Base-by-base conservation (phyloP, 2,329 filamentous ascomycete species). In the Parastagonospora avenae region DNA sequence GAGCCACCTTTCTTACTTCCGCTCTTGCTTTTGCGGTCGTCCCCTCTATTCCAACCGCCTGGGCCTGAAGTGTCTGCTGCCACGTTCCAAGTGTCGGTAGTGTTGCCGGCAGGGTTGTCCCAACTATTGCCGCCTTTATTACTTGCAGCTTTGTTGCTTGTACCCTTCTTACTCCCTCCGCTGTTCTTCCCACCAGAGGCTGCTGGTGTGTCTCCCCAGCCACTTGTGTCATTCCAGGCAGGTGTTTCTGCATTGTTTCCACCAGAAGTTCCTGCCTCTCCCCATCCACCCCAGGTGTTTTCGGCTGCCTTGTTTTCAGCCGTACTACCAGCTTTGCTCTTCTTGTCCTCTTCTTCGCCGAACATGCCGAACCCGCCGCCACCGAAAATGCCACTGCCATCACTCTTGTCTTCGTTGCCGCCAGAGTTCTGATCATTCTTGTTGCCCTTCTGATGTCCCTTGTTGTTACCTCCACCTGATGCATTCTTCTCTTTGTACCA, bases 401-500 rank as follows among this genome's bases (percentile, higher is more conserved):
- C 37, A 42, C 31, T 35, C 10, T 27, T 39, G 28, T 46, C n/a
- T 11, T 15, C 40, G 31, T n/a, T 33, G 4, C 16, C 33, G 6
- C 35, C 30, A 1, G 14, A 15, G 14, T 33, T 50, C 52, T 15
- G 44, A 31, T 42, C 48, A n/a, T 59, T 49, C n/a, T 48, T 36
- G 14, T 48, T 40, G 11, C 43, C 40, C 5, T 55, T n/a, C 4
- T 54, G 42, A 27, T 59, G 45, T 16, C 60, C 57, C 29, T 58
- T 48, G 10, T 47, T 40, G 41, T 66, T 54, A 4, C n/a, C 44
- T 10, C 35, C 33, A 37, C 19, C 14, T 12, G 30, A n/a, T 9
- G 10, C 9, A 14, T 57, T 54, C 35, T 68, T 59, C 10, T 53
- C 56, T 29, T 56, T 50, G 27, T 57, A 52, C 27, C 52, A 46